Conservation (phyloP, 225 moss, liverwort and hornwort species). For the Takakia lepidozioides region DNA sequence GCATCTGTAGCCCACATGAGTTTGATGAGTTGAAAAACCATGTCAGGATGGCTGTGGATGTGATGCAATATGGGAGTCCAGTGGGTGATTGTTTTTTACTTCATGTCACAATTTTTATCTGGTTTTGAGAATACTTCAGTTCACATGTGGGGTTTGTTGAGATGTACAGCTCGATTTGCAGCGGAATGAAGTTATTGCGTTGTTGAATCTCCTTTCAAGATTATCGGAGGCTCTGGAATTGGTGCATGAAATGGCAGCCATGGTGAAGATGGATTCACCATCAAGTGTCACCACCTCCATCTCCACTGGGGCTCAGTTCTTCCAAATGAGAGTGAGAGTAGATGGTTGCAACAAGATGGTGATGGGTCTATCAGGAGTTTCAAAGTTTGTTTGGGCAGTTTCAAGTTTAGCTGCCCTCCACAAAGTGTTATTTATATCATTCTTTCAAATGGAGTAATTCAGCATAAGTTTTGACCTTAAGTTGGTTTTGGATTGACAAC, state of each 20-base stretch:
- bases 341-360: constrained; percentile 45
- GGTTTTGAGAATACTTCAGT: neutral
- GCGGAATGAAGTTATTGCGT: constrained; percentile 86
- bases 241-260: constrained; percentile 65
- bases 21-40: too few relatives aligned
- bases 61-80: neutral
- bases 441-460: too few relatives aligned
- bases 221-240: constrained; percentile 83
- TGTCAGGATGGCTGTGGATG: neutral
- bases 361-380: constrained; percentile 28
- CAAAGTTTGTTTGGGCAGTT: constrained; percentile 50
- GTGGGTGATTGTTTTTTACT: too few relatives aligned
- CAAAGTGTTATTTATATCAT: too few relatives aligned
- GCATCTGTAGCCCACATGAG: too few relatives aligned
- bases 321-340: constrained; percentile 33
- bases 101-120: neutral
- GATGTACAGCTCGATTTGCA: constrained; percentile 44
- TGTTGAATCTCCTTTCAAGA: constrained; percentile 71
- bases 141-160: neutral
- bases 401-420: too few relatives aligned
- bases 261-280: constrained; percentile 25
- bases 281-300: constrained; percentile 12
- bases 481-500: too few relatives aligned
- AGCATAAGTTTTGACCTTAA: too few relatives aligned
- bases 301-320: constrained; percentile 12